These are phyloP conservation scores for Pseudopyricularia javanii DNA, from an alignment of 2,329 filamentous ascomycete genomes.

Conservation along the genomic window DNA sequence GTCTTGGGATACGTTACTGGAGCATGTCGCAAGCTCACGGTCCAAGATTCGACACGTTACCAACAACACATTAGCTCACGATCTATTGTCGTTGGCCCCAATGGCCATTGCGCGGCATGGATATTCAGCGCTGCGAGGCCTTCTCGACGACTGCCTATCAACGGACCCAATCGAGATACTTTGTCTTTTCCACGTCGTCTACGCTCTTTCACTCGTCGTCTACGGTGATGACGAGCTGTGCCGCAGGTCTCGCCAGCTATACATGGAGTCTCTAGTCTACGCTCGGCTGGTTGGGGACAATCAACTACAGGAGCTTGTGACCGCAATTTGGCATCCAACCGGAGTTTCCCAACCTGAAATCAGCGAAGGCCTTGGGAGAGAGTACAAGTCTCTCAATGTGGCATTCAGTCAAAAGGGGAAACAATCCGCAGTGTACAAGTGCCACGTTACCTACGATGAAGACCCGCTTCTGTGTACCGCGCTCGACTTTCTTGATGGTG, in stretches of 20 bases:
- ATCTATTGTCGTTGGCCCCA: constrained; percentile 25
- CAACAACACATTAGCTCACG: constrained; percentile 27
- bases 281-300: constrained; percentile 24
- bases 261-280: constrained; percentile 34
- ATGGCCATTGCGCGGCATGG: constrained; percentile 26
- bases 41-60: constrained; percentile 25
- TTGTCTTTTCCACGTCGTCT: constrained; percentile 39
- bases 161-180: constrained; percentile 29
- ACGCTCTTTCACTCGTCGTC: constrained; percentile 34
- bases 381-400: constrained; percentile 7
- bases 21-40: constrained; percentile 32
- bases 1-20: constrained; percentile 30
- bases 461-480: constrained; percentile 29
- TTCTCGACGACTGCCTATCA: constrained; percentile 24
- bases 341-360: constrained; percentile 17
- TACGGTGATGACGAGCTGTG: constrained; percentile 25
- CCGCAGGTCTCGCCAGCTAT: constrained; percentile 25
- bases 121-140: constrained; percentile 23
- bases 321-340: constrained; percentile 35
- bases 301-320: constrained; percentile 22
- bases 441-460: constrained; percentile 2
- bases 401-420: constrained; percentile 28
- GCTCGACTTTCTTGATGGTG: constrained; percentile 39
- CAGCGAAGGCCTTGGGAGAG: constrained; percentile 13
- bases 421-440: constrained; percentile 10